Evolutionary conservation across 352 stramenopile genomes (phyloP), one percentile per base, ranked within the genome.

Genomic region (Hyaloperonospora arabidopsidis): DNA sequence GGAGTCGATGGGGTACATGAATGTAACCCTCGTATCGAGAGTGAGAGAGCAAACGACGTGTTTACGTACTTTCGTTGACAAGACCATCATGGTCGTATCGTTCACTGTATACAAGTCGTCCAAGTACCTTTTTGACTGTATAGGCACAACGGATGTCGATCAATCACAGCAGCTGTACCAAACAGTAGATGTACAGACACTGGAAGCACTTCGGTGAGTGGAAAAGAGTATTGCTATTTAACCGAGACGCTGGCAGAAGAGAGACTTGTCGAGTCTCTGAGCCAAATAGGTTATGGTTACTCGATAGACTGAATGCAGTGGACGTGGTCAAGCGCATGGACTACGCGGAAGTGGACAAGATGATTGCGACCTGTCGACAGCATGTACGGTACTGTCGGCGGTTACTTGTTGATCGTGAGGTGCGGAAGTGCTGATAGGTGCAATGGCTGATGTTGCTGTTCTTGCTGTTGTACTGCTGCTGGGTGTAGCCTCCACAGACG

Each of bases 91-190:
- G 25, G 65, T 63, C 59, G 50, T 84, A 36, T 65, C 54, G 18
- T 80, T 89, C 52, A 70, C 62, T 36, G 76, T 89, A 35, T 71
- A 70, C 62, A 89, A 89, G 60, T 79, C 70, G 40, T 72, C 73
- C 53, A 74, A 76, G 57, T 85, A 78, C 52, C 67, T 83, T 34
- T 89, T 89, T 54, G 71, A 85, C 36, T 86, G 76, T 40, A 52
- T 67, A n/a, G 62, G 34, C 14, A 28, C 60, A 28, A 49, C 58
- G 18, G 51, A 51, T 10, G 21, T 17, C 14, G 45, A 15, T 14
- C 41, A 59, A 29, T 59, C 57, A 13, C 52, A 47, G 5, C 38
- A 29, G 25, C 25, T 35, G 6, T 67, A 64, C 29, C 68, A 50
- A 45, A 65, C 46, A 29, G 67, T 73, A 22, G 58, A 64, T 49